A percentile compares a stretch with the other conserved stretches of the same genome.
These are phyloP conservation scores for Ogataea kodamae DNA, from an alignment of 805 yeast genomes.

Conservation along the genomic window DNA sequence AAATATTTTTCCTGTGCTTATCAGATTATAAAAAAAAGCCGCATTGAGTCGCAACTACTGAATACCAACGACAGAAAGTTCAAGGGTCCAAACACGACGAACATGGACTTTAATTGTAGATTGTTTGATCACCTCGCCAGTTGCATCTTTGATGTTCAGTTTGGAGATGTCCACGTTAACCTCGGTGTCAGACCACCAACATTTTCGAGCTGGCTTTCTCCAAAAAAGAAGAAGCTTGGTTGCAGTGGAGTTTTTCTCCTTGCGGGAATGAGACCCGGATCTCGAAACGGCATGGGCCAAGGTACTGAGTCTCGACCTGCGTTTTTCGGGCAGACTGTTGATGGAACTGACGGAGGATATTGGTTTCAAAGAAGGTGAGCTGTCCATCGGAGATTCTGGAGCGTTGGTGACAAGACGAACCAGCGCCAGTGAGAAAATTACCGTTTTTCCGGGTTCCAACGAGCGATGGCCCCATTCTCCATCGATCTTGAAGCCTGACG, in stretches of 20 bases:
- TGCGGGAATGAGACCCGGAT: conserved; percentile 34
- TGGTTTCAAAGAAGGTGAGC: conserved; percentile 34
- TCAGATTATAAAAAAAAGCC: too few species aligned
- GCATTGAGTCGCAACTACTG: too few species aligned
- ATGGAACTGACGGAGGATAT: conserved; percentile 22
- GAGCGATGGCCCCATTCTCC: conserved; percentile 87
- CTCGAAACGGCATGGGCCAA: conserved; percentile 58
- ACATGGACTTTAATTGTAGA: conserved; percentile 68
- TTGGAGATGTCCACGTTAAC: conserved; percentile 41
- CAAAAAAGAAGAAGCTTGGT: conserved; percentile 81
- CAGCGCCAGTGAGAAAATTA: conserved; percentile 77
- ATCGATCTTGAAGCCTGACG: conserved; percentile 69
- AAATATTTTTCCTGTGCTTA: too few species aligned
- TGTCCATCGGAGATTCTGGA: conserved; percentile 15
- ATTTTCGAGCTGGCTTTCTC: conserved; percentile 97
- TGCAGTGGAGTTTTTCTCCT: conserved; percentile 36
- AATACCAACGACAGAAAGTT: conserved; percentile 84
- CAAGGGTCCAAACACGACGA: conserved; percentile 96
- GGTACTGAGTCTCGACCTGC: conserved; percentile 56
- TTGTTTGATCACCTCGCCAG: conserved; percentile 31
- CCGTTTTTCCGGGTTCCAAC: conserved; percentile 83
- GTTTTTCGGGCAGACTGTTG: conserved; percentile 28
- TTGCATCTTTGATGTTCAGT: conserved; percentile 23
- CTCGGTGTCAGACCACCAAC: conserved; percentile 89
- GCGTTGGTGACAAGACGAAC: conserved; percentile 46